Base-by-base conservation (phyloP, 805 yeast species). In the Metschnikowia shivogae region DNA sequence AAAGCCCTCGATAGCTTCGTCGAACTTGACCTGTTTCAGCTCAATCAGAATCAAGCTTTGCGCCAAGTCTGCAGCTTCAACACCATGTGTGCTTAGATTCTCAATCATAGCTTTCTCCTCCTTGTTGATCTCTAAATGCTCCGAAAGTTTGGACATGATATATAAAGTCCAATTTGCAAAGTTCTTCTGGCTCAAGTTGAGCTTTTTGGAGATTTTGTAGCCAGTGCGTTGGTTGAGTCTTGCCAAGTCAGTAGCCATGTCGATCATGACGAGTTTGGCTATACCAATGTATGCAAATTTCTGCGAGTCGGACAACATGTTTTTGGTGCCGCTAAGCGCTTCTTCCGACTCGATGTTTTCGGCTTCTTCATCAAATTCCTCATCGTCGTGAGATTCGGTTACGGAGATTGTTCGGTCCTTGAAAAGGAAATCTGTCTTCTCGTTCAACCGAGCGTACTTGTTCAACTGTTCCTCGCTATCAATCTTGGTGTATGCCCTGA, bases 251-350 rank as follows among this genome's bases (percentile, higher is more conserved):
- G 87, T 78, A 14, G 95, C 95, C 84, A 89, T 80, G 17, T 86
- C 86, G 20, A 85, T 86, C 42, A 83, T 76, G 5, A 85, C 74
- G 30, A 93, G 75, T 54, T 86, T 84, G 7, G 85, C 81, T 8
- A 92, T 73, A 0, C 97, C 98, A 6, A 86, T 86, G 59, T 93
- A 93, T 2, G 98, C 98, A 49, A 90, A 84, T 57, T 87, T 84
- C 62, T 93, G 97, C 12, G 84, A 72, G 13, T 89, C 98, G 6
- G 81, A 74, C 12, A 93, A 73, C 79, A 93, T 78, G 20, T 81
- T 78, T 60, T 83, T 88, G 5, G 97, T 93, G 1, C 92, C 77
- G 43, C 80, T 79, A 51, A 93, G 68, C 45, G 90, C 95, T 37
- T 78, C 80, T n/a, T 66, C 64, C 0, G 88, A 78, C 49, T 69